Evolutionary conservation across 2,329 filamentous ascomycete genomes (phyloP), one percentile per base, ranked within the genome.

Genomic region (Tolypocladium pustulatum): DNA sequence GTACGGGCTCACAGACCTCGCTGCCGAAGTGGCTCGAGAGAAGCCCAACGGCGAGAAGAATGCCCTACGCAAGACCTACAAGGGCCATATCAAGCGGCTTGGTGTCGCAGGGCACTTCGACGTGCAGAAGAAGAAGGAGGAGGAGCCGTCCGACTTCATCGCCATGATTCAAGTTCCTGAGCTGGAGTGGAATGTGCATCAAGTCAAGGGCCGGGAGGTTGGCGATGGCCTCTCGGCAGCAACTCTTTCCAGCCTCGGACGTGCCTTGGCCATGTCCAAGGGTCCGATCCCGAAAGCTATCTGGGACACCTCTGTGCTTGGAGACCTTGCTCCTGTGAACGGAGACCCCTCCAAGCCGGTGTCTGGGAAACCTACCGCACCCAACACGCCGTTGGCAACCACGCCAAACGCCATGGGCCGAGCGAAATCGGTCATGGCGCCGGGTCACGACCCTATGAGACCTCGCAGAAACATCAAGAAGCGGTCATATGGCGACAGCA

Each of bases 401-500:
- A 69, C 68, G 51, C 69, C 71, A 40, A 66, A 65, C n/a, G 65
- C 63, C 12, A 55, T 72, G 55, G 69, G 68, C 43, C 71, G 76
- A 32, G 65, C 73, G 57, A 78, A 78, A 68, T 68, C 65, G 36
- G 72, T 67, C 38, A 73, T 73, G 46, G 60, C 71, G 27, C 66
- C 72, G 34, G 72, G 69, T n/a, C 71, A 78, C 37, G 79, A 82
- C 58, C 72, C 74, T 13, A 71, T 76, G 43, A 78, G 88, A 58
- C 84, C 87, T 38, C 85, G 86, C 65, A 81, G 89, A 54, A 76
- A 79, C 58, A 80, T 83, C 61, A 90, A 88, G 76, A 91, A 91
- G 78, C 81, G 89, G 54, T 83, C 85, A 62, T 92, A 91, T 68
- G 85, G 86, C 43, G 89, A 92, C 63, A 82, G 79, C 65, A 89